Evolutionary conservation across 1,139 yeast genomes (phyloP), one percentile per base, ranked within the genome.

Genomic region (Tardiomyces depauwii): DNA sequence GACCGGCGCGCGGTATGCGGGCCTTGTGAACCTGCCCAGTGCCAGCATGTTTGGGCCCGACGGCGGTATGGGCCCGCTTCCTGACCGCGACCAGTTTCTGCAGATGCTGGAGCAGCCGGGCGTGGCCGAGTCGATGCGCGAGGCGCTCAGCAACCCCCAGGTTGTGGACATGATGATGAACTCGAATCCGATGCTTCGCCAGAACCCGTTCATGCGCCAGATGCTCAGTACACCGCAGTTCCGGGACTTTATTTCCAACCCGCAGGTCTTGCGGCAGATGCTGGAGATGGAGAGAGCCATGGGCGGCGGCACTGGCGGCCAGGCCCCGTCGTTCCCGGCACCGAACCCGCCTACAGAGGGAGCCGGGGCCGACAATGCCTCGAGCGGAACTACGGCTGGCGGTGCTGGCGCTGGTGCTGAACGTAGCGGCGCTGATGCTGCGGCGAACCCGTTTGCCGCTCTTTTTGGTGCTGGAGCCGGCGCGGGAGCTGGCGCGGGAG

Each of bases 1-100:
- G 55, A 89, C 97, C 0, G 93, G 96, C 40, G 97, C 97, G 1
- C 77, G 97, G 47, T 91, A 88, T 60, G 96, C 97, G 2, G 98
- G 98, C 1, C 82, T 80, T 55, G 75, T 88, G 13, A 89, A 87
- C 56, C 71, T 91, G 62, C 97, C 98, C 2, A 76, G 86, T 2
- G 87, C 89, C 0, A 79, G 84, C 42, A 77, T 86, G 82, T 88
- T 91, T 68, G 96, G 96, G 1, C 93, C 96, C 18, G 97, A 89
- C 62, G 95, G 95, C 18, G 97, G 96, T 19, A 76, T 84, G 84
- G 69, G 70, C 21, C 72, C 71, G 27, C 68, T 80, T 59, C 93
- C 94, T 9, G 80, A 78, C 55, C 82, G 86, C 41, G 91, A 83
- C 40, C 88, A 83, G 52, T 58, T 88, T 65, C 69, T 77, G 33